A percentile compares a stretch with the other conserved stretches of the same genome.
Evolutionary conservation across 2,329 filamentous ascomycete genomes (phyloP).

Genomic region (Amauroascus niger): DNA sequence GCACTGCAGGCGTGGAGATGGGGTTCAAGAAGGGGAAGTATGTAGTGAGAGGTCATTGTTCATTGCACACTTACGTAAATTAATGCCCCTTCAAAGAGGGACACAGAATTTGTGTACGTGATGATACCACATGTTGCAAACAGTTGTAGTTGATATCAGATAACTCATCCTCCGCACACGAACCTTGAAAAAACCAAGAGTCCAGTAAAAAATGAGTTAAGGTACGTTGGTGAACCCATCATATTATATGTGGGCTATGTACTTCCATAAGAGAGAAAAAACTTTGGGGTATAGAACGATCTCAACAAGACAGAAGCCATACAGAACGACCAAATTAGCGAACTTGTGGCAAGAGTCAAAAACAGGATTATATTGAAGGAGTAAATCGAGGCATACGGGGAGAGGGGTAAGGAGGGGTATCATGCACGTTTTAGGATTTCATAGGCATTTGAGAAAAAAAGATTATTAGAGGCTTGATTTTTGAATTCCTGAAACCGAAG

Average conservation of each 20-base stretch:
- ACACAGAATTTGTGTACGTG: too few relatives aligned
- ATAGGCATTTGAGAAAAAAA: background rate
- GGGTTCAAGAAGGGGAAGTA: background rate
- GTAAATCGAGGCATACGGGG: background rate
- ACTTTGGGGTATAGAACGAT: conserved; percentile 3
- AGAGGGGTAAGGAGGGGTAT: background rate
- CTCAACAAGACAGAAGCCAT: background rate
- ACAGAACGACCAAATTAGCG: too few relatives aligned
- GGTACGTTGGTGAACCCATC: too few relatives aligned
- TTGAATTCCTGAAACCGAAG: conserved; percentile 2
- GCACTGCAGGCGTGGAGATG: background rate
- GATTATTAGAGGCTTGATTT: background rate
- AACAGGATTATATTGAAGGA: background rate
- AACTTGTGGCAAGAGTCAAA: too few relatives aligned
- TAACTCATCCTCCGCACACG: too few relatives aligned
- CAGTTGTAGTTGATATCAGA: too few relatives aligned
- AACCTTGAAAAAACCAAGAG: too few relatives aligned
- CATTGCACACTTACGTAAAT: too few relatives aligned
- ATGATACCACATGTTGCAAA: too few relatives aligned
- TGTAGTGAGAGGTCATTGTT: too few relatives aligned
- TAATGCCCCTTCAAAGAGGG: too few relatives aligned
- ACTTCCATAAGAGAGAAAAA: background rate
- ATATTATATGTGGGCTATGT: background rate
- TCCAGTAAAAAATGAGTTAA: too few relatives aligned
- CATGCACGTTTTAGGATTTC: background rate